phyloP scores from a whole-genome alignment of 345 rosid species.

The Erysimum cheiranthoides region DNA sequence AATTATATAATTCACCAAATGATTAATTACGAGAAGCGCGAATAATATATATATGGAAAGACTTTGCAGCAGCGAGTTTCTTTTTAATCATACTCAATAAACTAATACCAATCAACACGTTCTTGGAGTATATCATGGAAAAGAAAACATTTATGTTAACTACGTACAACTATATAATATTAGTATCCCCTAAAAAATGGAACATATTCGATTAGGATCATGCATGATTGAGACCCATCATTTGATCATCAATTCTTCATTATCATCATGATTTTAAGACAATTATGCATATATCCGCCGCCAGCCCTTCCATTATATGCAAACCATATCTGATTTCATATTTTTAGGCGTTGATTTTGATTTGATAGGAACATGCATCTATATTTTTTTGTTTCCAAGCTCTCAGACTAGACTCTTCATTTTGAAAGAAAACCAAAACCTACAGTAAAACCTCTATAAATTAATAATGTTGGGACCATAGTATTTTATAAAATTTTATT shows the following conservation, averaged over 20 bases:
- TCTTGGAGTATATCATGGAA: conserved; percentile 44
- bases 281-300: conserved; percentile 46
- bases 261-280: conserved; percentile 36
- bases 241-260: conserved; percentile 37
- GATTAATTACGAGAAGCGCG: conserved; percentile 32
- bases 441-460: no score
- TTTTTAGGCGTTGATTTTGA: conserved; percentile 28
- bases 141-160: conserved; percentile 29
- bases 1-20: conserved; percentile 34
- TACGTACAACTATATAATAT: conserved; percentile 28
- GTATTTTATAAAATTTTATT: no score
- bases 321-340: conserved; percentile 33
- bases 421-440: no score
- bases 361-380: conserved; percentile 29
- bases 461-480: no score
- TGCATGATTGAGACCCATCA: conserved; percentile 48
- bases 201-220: conserved; percentile 47
- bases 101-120: conserved; percentile 39
- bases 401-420: no score
- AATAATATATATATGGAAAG: conserved; percentile 32
- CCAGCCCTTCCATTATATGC: conserved; percentile 41
- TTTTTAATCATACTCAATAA: conserved; percentile 40
- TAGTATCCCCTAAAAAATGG: conserved; percentile 35
- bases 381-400: conserved; percentile 2
- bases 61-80: conserved; percentile 40